Evolutionary conservation across 1,284 basidiomycete species (phyloP), one percentile per base, ranked within the genome.

Genomic region (Schizophyllum commune): DNA sequence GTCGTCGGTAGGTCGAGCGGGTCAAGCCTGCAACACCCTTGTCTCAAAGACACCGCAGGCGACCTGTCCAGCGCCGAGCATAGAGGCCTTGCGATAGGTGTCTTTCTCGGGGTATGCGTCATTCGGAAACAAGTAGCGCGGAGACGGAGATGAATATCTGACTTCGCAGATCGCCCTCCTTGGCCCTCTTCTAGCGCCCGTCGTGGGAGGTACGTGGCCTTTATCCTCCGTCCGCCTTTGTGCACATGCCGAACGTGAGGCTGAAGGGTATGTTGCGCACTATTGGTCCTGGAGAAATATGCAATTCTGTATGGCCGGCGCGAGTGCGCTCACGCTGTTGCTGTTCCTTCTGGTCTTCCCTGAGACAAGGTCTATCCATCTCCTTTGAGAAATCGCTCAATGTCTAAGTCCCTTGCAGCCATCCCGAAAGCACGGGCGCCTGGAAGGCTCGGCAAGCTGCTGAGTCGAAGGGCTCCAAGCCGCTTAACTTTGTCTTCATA

Each of bases 221-320:
- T 21, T 55, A 3, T 21, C 53, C 53, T 55, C 9, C 53, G 9
- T n/a, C 27, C 53, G 19, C 53, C 11, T 11, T 55, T 21, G 9
- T 21, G 9, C 39, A 21, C 39, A 17, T 47, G 39, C 53, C 20
- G 20, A 55, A 21, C 20, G 19, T 55, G 19, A 11, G 27, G 19
- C 53, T 11, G 2, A 55, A 55, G 53, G 59, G 22, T 33, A 32
- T 21, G 39, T 34, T 0, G 75, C 84, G 0, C 73, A 83, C 60
- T 85, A 85, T 63, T 77, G 75, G 52, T 86, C 88, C 0, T 93
- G 91, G 91, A 80, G 89, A 1, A 69, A 80, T 1, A 84, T 88
- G 69, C 89, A 93, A 70, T 72, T 73, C 39, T 67, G 72, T 0
- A 63, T 91, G 1, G 82, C 79, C 1, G 67, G 76, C 0, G 70